Evolutionary conservation across 2,329 filamentous ascomycete genomes (phyloP), one percentile per base, ranked within the genome.

Genomic region (Fusarium caatingaense): DNA sequence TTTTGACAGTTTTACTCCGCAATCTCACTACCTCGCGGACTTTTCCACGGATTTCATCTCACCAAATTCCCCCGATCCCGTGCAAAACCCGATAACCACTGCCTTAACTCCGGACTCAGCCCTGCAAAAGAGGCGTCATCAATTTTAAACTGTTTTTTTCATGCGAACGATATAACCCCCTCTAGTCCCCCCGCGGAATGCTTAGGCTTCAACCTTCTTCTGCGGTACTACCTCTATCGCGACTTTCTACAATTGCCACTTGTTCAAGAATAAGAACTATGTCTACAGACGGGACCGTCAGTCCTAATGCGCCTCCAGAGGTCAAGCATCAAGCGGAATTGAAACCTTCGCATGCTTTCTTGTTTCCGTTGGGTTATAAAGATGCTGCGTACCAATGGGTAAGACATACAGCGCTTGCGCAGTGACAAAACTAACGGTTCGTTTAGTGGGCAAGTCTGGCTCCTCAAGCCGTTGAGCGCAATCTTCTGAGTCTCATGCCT

Each of bases 381-480:
- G 94, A 97, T 62, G 95, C 93, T 18, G 93, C 93, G 68, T 91
- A 88, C 72, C 95, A 98, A 86, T 98, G 96, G 93, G 92, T 93
- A 81, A 69, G 90, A 54, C 2, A 34, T 13, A 30, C 5, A 34
- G 27, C 28, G n/a, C 53, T 34, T 13, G 27, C 27, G 32, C n/a
- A 20, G 28, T 15, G 28, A 15, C 12, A 30, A 20, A 30, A 11
- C 25, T 66, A 48, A 69, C 16, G 10, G 16, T 15, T 48, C 16
- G 34, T 37, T 16, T 4, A 94, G 94, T 99, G 96, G 96, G 88
- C 90, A 13, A 91, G 89, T 68, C 83, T 96, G n/a, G 91, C 94
- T 2, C 92, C 96, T 5, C 90, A 91, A 20, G 86, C 90, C 27
- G 94, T 95, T 15, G 96, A 99, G 82, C 93, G 95, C 77, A 91